phyloP scores from a whole-genome alignment of 257 asterid species.

The Fraxinus quadrangulata region DNA sequence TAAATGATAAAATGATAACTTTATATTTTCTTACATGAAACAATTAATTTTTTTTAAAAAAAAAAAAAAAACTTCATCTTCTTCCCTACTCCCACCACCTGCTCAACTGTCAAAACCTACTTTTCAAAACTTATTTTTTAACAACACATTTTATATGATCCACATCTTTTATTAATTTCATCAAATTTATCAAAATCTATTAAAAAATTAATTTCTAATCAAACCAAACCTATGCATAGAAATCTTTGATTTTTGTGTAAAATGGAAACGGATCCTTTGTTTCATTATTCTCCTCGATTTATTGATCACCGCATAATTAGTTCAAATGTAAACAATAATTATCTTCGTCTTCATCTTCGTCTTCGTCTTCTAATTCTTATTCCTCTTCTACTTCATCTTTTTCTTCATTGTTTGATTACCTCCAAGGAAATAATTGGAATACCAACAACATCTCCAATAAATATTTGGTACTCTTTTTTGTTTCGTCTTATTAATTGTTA shows the following conservation, averaged over 20 bases:
- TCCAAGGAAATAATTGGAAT: conserved; percentile 27
- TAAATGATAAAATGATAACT: too few relatives aligned
- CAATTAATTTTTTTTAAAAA: too few relatives aligned
- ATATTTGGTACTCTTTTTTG: background rate
- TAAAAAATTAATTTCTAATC: too few relatives aligned
- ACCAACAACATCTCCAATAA: conserved; percentile 52
- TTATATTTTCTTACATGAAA: too few relatives aligned
- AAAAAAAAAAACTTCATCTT: too few relatives aligned
- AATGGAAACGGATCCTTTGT: conserved; percentile 51
- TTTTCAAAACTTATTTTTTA: background rate
- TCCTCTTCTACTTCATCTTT: conserved; percentile 44
- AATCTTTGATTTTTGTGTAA: background rate
- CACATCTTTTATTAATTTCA: too few relatives aligned
- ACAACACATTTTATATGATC: too few relatives aligned
- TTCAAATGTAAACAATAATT: conserved; percentile 15
- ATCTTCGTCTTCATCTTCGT: conserved; percentile 27
- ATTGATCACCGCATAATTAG: conserved; percentile 23
- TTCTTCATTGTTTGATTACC: conserved; percentile 9
- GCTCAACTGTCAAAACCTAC: background rate
- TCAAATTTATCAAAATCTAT: too few relatives aligned
- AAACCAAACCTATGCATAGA: background rate
- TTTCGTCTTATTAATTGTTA: conserved; percentile 17
- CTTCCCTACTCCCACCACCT: too few relatives aligned
- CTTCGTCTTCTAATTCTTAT: conserved; percentile 38
- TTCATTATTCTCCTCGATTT: conserved; percentile 32